Evolutionary conservation across 2,329 filamentous ascomycete genomes (phyloP).

Genomic region (Talaromyces sp.): DNA sequence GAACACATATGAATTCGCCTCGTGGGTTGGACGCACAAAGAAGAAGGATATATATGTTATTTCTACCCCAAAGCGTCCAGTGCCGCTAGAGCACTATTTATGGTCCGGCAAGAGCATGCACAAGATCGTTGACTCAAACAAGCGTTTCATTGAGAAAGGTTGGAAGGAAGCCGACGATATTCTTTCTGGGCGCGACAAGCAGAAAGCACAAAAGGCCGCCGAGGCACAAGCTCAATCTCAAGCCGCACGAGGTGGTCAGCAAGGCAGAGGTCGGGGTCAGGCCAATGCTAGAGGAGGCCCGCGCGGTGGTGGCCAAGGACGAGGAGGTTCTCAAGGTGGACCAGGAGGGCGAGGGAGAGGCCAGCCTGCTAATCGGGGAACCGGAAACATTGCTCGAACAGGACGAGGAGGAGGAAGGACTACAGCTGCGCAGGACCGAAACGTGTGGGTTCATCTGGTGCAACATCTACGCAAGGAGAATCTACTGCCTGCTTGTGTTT

Average conservation of each 20-base stretch:
- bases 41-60: slow-evolving; percentile 99
- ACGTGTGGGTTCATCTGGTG: slow-evolving; percentile 93
- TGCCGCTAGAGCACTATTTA: slow-evolving; percentile 91
- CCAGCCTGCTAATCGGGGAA: slow-evolving; percentile 56
- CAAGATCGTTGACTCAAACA: slow-evolving; percentile 92
- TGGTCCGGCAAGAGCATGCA: slow-evolving; percentile 91
- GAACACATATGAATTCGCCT: slow-evolving; percentile 96
- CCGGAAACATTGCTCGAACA: slow-evolving; percentile 84
- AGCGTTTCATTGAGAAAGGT: slow-evolving; percentile 84
- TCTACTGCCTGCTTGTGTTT: slow-evolving; percentile 89
- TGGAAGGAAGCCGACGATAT: slow-evolving; percentile 92
- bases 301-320: slow-evolving; percentile 29
- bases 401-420: slow-evolving; percentile 83
- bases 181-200: slow-evolving; percentile 76
- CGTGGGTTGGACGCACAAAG: slow-evolving; percentile 96
- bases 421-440: slow-evolving; percentile 90
- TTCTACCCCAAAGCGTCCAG: slow-evolving; percentile 89
- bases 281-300: slow-evolving; percentile 38
- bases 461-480: slow-evolving; percentile 84
- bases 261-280: slow-evolving; percentile 52
- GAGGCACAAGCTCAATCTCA: slow-evolving; percentile 52
- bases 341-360: slow-evolving; percentile 48
- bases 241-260: slow-evolving; percentile 52
- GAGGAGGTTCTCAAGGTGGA: slow-evolving; percentile 26
- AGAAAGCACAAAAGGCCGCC: slow-evolving; percentile 55